These are phyloP conservation scores for Pleochaeta shiraiana DNA, from an alignment of 2,329 filamentous ascomycete genomes.

Conservation along the genomic window DNA sequence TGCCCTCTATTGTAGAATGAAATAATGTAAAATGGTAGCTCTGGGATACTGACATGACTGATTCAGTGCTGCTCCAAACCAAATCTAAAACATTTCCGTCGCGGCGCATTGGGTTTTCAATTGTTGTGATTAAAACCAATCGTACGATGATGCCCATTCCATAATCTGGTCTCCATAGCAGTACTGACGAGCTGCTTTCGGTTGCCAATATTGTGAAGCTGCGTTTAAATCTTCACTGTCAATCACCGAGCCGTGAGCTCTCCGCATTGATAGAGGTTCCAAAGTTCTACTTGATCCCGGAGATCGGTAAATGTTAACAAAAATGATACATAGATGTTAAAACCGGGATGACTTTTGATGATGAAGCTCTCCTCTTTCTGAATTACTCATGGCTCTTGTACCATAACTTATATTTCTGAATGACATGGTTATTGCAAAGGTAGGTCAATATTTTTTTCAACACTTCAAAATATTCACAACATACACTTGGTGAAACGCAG, in stretches of 20 bases:
- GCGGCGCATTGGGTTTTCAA: not conserved
- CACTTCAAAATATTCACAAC: not conserved
- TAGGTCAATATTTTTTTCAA: not conserved
- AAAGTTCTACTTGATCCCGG: not conserved
- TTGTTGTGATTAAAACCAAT: not conserved
- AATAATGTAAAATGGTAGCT: not conserved
- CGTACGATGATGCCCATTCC: not conserved
- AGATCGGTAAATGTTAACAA: not conserved
- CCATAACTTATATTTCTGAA: not conserved
- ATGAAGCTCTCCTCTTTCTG: not conserved
- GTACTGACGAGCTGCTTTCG: not conserved
- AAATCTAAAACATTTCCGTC: not conserved
- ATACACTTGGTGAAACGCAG: not conserved
- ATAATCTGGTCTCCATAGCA: not conserved
- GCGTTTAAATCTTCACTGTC: not conserved
- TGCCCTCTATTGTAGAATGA: not conserved
- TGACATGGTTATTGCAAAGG: not conserved
- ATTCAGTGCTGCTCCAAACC: not conserved
- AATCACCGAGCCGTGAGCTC: not conserved
- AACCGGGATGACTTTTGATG: not conserved
- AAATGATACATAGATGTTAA: not conserved
- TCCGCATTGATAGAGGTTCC: not conserved
- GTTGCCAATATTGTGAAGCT: not conserved
- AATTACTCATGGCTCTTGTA: not conserved
- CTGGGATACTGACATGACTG: not conserved